These are phyloP conservation scores for Aspergillus biplanus DNA, from an alignment of 495 filamentous ascomycete genomes.

Conservation along the genomic window DNA sequence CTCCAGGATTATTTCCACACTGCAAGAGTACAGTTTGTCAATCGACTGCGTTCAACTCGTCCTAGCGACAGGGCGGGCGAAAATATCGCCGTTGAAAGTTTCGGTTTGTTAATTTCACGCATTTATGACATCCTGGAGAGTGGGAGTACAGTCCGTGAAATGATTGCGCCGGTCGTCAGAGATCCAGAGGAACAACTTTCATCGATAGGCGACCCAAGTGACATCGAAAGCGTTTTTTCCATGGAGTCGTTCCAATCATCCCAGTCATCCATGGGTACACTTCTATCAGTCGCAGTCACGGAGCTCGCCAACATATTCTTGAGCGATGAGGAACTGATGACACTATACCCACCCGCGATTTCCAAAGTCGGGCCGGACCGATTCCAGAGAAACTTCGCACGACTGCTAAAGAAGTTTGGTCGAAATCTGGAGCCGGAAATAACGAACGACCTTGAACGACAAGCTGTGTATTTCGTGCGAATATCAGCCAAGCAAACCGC, in stretches of 20 bases:
- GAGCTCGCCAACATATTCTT: background rate
- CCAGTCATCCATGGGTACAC: conserved; percentile 1
- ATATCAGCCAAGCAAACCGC: background rate
- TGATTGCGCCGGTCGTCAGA: background rate
- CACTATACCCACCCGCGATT: background rate
- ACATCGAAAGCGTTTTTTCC: conserved; percentile 1
- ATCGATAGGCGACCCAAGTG: background rate
- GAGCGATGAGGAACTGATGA: background rate
- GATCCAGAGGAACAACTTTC: background rate
- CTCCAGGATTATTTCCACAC: too few relatives aligned
- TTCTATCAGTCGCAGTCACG: background rate
- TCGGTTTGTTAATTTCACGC: too few relatives aligned
- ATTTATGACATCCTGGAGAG: too few relatives aligned
- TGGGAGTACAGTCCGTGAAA: background rate
- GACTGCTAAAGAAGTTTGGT: background rate
- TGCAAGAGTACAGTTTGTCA: too few relatives aligned
- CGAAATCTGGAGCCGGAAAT: background rate
- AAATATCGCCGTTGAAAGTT: too few relatives aligned
- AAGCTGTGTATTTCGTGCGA: background rate
- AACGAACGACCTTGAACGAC: background rate
- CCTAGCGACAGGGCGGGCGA: too few relatives aligned
- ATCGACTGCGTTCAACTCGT: too few relatives aligned
- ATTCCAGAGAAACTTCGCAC: conserved; percentile 5
- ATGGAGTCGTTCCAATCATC: background rate
- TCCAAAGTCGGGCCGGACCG: conserved; percentile 3